Conservation (phyloP, 768 basidiomycete species). For the Boletus fagicola region DNA sequence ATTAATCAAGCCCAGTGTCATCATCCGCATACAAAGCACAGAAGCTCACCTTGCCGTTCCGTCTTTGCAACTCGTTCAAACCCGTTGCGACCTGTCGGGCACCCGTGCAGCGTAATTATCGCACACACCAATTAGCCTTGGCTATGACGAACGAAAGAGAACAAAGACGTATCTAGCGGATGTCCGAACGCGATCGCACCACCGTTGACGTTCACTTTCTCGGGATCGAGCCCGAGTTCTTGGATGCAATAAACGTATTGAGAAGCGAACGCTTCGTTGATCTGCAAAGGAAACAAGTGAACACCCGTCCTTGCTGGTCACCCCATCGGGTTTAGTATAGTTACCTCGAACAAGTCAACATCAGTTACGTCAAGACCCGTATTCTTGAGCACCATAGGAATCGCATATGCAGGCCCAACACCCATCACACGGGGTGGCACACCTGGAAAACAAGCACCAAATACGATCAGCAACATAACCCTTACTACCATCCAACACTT, state of each 20-base stretch:
- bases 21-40: constrained; percentile 17
- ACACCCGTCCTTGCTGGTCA: neutral
- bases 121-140: constrained; percentile 11
- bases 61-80: constrained; percentile 65
- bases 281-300: constrained; percentile 39
- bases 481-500: neutral
- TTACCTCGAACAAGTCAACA: constrained; percentile 82
- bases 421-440: constrained; percentile 85
- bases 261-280: constrained; percentile 91
- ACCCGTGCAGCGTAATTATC: constrained; percentile 70
- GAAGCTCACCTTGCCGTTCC: constrained; percentile 57
- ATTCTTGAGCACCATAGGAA: constrained; percentile 70
- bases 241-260: constrained; percentile 75
- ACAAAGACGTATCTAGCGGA: constrained; percentile 64
- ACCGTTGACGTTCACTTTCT: constrained; percentile 84
- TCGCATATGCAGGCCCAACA: constrained; percentile 80
- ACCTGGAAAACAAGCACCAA: constrained; percentile 36
- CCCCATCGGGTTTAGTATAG: constrained; percentile 1
- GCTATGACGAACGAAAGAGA: neutral
- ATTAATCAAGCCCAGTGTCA: neutral
- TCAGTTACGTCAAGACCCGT: constrained; percentile 65
- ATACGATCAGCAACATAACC: neutral
- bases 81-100: constrained; percentile 84
- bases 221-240: constrained; percentile 56
- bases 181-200: constrained; percentile 88